Percentiles rank a stretch among this genome's conserved stretches.
These are phyloP conservation scores for Gossypium ekmanianum DNA, from an alignment of 345 rosid genomes.

Conservation along the genomic window DNA sequence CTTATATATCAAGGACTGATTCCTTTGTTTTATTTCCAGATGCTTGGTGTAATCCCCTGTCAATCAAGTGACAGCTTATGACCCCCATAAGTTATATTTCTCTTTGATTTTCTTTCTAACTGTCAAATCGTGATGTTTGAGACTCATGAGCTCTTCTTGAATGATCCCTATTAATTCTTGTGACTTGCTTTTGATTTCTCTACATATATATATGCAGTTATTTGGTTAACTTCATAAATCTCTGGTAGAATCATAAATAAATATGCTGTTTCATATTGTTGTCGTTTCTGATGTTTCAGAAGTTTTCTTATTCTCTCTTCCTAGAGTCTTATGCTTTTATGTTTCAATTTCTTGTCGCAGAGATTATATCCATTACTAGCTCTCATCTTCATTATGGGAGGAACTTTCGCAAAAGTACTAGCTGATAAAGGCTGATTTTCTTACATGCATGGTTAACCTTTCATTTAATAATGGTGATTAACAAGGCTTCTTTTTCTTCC, in stretches of 20 bases:
- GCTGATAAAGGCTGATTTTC: slow-evolving; percentile 16
- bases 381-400: slow-evolving; percentile 11
- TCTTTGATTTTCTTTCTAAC: slow-evolving; percentile 5
- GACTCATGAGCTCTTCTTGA: neutral
- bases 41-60: slow-evolving; percentile 6
- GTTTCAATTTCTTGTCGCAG: slow-evolving; percentile 16
- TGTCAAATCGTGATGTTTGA: neutral
- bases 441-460: slow-evolving; percentile 4
- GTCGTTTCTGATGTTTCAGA: neutral
- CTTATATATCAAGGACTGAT: slow-evolving; percentile 1
- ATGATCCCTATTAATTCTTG: neutral
- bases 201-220: neutral
- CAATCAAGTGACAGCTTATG: neutral
- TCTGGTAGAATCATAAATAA: neutral
- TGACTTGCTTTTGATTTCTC: neutral
- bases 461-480: slow-evolving; percentile 11
- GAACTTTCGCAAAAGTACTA: slow-evolving; percentile 13
- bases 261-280: neutral
- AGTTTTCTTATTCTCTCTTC: neutral
- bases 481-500: neutral
- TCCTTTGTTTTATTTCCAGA: slow-evolving; percentile 11
- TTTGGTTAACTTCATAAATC: neutral
- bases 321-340: slow-evolving; percentile 9
- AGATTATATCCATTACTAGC: slow-evolving; percentile 9
- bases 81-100: neutral